Conservation (phyloP, 1,139 yeast species). For the Geotrichum europaeum region DNA sequence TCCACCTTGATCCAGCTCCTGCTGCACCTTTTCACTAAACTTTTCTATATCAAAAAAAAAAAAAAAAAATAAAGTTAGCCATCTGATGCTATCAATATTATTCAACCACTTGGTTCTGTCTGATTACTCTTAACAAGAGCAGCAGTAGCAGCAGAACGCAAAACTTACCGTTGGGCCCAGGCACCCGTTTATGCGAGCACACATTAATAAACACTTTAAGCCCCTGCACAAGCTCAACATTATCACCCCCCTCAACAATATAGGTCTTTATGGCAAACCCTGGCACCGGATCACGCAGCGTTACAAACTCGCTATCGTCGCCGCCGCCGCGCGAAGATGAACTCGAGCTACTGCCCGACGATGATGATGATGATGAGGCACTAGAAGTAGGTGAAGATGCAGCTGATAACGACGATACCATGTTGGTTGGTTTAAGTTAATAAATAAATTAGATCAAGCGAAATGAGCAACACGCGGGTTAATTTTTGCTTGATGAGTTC, state of each 20-base stretch:
- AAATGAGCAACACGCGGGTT: background rate
- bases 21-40: conserved; percentile 56
- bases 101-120: no score
- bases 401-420: background rate
- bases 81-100: no score
- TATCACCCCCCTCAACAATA: conserved; percentile 37
- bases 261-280: conserved; percentile 63
- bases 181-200: conserved; percentile 61
- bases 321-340: background rate
- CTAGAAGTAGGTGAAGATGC: background rate
- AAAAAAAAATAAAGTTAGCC: background rate
- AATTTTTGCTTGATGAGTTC: background rate
- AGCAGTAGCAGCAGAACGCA: conserved; percentile 12
- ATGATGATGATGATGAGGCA: background rate
- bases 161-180: conserved; percentile 40
- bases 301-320: conserved; percentile 6
- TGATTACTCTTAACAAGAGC: background rate
- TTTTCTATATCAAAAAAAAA: conserved; percentile 35
- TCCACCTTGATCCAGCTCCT: conserved; percentile 40
- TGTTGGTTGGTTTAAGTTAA: background rate
- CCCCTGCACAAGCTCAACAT: conserved; percentile 31
- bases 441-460: background rate
- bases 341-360: background rate
- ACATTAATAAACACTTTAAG: conserved; percentile 75
- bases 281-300: conserved; percentile 10